Percentiles rank a stretch among this genome's conserved stretches.
These are phyloP conservation scores for Mediolabrus comicus DNA, from an alignment of 108 stramenopile species.

Conservation along the genomic window DNA sequence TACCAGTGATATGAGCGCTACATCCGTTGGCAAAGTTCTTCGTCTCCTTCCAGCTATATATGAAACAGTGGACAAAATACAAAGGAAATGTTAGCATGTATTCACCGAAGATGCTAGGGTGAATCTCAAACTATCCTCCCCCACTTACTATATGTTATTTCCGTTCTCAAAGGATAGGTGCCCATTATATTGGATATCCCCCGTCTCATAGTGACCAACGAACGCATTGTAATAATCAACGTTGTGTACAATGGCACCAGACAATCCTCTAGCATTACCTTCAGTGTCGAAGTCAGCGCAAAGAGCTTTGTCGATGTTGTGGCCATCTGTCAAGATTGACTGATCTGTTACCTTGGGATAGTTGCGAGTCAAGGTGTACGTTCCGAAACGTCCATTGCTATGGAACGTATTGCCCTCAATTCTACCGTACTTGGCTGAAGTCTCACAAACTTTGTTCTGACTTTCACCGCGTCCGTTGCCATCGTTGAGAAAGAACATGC, in stretches of 20 bases:
- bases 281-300: constrained; percentile 46
- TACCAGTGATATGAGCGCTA: constrained; percentile 47
- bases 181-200: constrained; percentile 43
- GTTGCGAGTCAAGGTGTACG: constrained; percentile 6
- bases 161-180: constrained; percentile 40
- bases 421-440: constrained; percentile 28
- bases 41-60: constrained; percentile 59
- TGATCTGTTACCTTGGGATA: constrained; percentile 60
- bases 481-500: constrained; percentile 50
- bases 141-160: constrained; percentile 41
- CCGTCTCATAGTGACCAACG: constrained; percentile 60
- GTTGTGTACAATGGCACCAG: constrained; percentile 48
- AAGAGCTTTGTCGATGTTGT: constrained; percentile 35
- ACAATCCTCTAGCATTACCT: constrained; percentile 44
- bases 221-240: constrained; percentile 62
- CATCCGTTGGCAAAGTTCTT: constrained; percentile 64
- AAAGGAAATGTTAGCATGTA: not conserved
- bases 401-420: constrained; percentile 65
- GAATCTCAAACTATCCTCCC: not conserved
- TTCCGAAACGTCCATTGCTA: constrained; percentile 16
- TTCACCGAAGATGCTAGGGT: not conserved
- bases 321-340: constrained; percentile 39
- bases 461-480: constrained; percentile 39
- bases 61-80: not conserved
- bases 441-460: constrained; percentile 42